Conservation (phyloP, 371 early-diverging fungal species). For the Coemansia sp. region DNA sequence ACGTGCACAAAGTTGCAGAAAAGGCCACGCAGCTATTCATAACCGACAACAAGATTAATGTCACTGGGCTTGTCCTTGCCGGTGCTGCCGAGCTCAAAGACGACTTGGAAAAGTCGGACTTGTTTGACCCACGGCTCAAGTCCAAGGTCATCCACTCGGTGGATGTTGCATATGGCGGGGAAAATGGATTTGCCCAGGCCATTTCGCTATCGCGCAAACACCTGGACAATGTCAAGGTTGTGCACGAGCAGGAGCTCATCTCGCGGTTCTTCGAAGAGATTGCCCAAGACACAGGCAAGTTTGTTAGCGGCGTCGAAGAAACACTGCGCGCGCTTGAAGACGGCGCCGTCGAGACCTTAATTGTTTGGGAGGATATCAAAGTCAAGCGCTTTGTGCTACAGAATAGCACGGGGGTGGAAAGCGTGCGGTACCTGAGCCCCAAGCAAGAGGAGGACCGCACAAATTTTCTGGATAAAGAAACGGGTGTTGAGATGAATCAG, state of each 20-base stretch:
- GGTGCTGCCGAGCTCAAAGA: conserved; percentile 99
- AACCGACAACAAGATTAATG: conserved; percentile 85
- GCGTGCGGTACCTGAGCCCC: conserved; percentile 73
- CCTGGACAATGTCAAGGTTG: conserved; percentile 95
- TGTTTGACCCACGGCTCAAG: conserved; percentile 92
- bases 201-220: conserved; percentile 95
- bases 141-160: conserved; percentile 92
- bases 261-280: conserved; percentile 98
- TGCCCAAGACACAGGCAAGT: conserved; percentile 95
- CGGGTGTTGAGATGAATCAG: conserved; percentile 72
- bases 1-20: conserved; percentile 98
- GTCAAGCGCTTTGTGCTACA: conserved; percentile 72
- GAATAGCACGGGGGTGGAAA: conserved; percentile 64
- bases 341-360: conserved; percentile 97
- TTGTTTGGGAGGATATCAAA: conserved; percentile 97
- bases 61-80: conserved; percentile 93
- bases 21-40: conserved; percentile 88
- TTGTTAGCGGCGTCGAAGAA: conserved; percentile 97
- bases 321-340: conserved; percentile 95
- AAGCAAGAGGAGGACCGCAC: conserved; percentile 80
- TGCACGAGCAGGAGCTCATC: conserved; percentile 98
- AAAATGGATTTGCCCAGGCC: conserved; percentile 99
- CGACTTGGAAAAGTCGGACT: conserved; percentile 89
- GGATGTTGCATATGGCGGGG: conserved; percentile 99
- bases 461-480: conserved; percentile 63